phyloP scores from a whole-genome alignment of 345 rosid species.

The Capsella bursapastoris region DNA sequence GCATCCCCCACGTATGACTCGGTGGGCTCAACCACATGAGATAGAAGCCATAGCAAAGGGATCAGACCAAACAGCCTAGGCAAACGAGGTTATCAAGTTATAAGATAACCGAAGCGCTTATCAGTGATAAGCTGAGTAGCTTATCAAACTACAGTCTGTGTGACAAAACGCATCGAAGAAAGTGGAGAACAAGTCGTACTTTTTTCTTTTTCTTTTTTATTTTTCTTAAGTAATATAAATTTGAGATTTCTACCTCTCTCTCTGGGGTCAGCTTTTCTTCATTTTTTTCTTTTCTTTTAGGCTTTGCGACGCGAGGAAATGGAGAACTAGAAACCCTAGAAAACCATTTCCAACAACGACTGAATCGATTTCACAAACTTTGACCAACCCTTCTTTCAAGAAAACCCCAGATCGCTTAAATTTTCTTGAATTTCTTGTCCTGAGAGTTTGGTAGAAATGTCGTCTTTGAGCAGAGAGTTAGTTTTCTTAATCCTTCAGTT shows the following conservation, averaged over 20 bases:
- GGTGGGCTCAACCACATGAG: conserved; percentile 16
- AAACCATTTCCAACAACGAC: conserved; percentile 39
- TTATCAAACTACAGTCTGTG: conserved; percentile 42
- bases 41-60: conserved; percentile 23
- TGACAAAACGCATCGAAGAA: conserved; percentile 51
- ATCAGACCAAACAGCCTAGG: conserved; percentile 33
- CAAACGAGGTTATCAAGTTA: conserved; percentile 43
- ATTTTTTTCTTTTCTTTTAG: background rate
- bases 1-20: background rate
- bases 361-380: conserved; percentile 24
- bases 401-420: conserved; percentile 28
- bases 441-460: conserved; percentile 46
- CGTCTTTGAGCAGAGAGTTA: conserved; percentile 71
- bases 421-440: background rate
- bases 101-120: background rate
- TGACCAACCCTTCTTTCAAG: conserved; percentile 26
- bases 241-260: conserved; percentile 30
- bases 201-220: conserved; percentile 10
- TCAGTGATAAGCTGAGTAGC: background rate
- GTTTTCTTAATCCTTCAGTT: conserved; percentile 70
- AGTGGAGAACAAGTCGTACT: conserved; percentile 52
- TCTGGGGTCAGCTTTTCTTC: conserved; percentile 39
- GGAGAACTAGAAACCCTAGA: conserved; percentile 44
- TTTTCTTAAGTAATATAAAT: conserved; percentile 14
- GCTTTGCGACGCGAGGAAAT: conserved; percentile 40